Evolutionary conservation across 2,329 filamentous ascomycete genomes (phyloP), one percentile per base, ranked within the genome.

Genomic region (Atkinsonella texensis): DNA sequence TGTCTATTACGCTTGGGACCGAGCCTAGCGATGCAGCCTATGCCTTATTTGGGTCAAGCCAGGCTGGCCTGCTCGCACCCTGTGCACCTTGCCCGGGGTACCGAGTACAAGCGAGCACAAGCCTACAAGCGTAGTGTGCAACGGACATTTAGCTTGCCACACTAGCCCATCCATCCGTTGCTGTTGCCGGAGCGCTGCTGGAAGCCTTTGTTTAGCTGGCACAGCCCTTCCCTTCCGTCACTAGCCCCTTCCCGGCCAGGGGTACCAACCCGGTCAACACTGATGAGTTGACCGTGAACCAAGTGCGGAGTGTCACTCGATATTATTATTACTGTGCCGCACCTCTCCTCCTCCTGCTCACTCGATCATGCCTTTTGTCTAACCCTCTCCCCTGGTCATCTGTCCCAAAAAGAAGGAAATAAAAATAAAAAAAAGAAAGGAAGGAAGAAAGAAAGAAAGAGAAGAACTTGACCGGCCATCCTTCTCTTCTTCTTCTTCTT

Each of bases 401-500:
- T 10, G 3, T 10, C 32, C 31, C 1, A 50, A 23, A 23, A 45
- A 51, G 42, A 44, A 49, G 35, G 18, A 43, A 38, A 41, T 10
- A 18, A 11, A 41, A 17, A 18, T 3, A 6, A 6, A 28, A 8
- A 8, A 28, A 28, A 28, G 5, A 28, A 28, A 42, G 4, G 12
- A 12, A 18, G 18, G 32, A 46, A 28, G 5, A 28, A 28, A 28
- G 5, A 28, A 28, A 42, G 12, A 20, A 18, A 35, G 32, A 46
- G n/a, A 33, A 32, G 43, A 46, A 28, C 17, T 12, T 7, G 31
- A 28, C 43, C 28, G 28, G 28, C 15, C 13, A 18, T 33, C 44
- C 53, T 20, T 45, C 46, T 23, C 32, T 46, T 65, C 57, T 33
- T 44, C 53, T 20, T 41, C 46, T n/a, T n/a, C n/a, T n/a, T 23